Evolutionary conservation across 2,329 filamentous ascomycete species (phyloP).

Genomic region (Aureobasidium namibiae): DNA sequence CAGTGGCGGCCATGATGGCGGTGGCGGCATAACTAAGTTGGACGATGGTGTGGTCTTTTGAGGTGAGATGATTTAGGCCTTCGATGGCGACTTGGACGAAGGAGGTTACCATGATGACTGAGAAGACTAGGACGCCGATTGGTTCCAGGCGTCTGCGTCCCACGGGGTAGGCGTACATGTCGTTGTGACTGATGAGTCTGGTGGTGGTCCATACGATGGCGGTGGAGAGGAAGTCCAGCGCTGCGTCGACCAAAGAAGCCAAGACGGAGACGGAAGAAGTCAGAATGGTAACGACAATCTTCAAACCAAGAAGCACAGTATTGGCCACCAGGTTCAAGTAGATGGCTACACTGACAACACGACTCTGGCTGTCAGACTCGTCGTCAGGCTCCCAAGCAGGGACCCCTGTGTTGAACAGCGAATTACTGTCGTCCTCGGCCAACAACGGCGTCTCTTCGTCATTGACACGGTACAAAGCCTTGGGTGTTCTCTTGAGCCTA

Average conservation of each 20-base stretch:
- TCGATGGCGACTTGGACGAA: conserved; percentile 71
- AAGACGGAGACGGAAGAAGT: conserved; percentile 76
- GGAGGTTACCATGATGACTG: conserved; percentile 77
- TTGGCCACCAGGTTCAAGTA: conserved; percentile 80
- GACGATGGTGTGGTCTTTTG: conserved; percentile 59
- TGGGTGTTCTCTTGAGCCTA: conserved; percentile 69
- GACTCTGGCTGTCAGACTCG: conserved; percentile 64
- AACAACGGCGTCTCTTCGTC: conserved; percentile 62
- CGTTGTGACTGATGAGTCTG: conserved; percentile 62
- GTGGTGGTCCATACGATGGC: conserved; percentile 75
- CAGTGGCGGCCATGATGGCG: conserved; percentile 70
- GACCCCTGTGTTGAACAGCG: conserved; percentile 37
- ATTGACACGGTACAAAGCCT: conserved; percentile 70
- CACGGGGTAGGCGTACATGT: conserved; percentile 70
- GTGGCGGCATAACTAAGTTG: conserved; percentile 65
- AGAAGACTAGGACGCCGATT: conserved; percentile 72
- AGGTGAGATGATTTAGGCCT: conserved; percentile 56
- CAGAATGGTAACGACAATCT: conserved; percentile 67
- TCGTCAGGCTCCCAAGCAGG: conserved; percentile 62
- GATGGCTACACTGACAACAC: conserved; percentile 77
- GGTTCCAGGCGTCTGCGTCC: conserved; percentile 69
- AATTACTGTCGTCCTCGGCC: conserved; percentile 33
- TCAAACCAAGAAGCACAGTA: conserved; percentile 62
- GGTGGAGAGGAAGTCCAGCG: conserved; percentile 72
- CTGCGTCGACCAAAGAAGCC: conserved; percentile 69